Evolutionary conservation across 495 filamentous ascomycete species (phyloP).

Genomic region (Podospora didyma): DNA sequence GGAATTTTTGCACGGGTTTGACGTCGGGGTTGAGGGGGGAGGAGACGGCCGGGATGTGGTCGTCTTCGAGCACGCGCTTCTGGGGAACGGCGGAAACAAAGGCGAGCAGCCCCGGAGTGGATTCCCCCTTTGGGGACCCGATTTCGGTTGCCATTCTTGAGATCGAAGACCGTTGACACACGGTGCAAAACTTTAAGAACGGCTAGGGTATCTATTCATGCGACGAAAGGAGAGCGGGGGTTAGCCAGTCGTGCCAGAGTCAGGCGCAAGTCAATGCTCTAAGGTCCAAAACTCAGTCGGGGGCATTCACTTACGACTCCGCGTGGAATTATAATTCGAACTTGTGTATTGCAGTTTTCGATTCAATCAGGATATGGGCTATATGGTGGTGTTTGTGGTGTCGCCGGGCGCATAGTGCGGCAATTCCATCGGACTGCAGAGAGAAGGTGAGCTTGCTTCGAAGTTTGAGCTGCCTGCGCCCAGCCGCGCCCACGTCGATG

Average conservation of each 20-base stretch:
- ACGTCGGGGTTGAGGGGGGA: slow-evolving; percentile 61
- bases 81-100: slow-evolving; percentile 49
- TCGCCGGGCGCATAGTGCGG: no score
- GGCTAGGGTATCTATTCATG: neutral
- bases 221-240: no score
- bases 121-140: slow-evolving; percentile 36
- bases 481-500: neutral
- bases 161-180: neutral
- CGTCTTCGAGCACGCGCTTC: slow-evolving; percentile 52
- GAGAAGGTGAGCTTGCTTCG: neutral
- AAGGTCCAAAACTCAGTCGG: no score
- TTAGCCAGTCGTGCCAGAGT: no score
- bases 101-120: slow-evolving; percentile 31
- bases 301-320: no score
- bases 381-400: no score
- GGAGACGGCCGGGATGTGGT: slow-evolving; percentile 53
- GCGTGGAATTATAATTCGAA: no score
- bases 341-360: no score
- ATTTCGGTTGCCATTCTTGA: slow-evolving; percentile 38
- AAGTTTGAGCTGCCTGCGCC: neutral
- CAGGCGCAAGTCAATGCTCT: no score
- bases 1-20: slow-evolving; percentile 21
- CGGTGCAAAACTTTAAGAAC: neutral
- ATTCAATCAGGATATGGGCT: no score
- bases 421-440: no score